Evolutionary conservation across 2,329 filamentous ascomycete species (phyloP).

Genomic region (Diaporthe australafricana): DNA sequence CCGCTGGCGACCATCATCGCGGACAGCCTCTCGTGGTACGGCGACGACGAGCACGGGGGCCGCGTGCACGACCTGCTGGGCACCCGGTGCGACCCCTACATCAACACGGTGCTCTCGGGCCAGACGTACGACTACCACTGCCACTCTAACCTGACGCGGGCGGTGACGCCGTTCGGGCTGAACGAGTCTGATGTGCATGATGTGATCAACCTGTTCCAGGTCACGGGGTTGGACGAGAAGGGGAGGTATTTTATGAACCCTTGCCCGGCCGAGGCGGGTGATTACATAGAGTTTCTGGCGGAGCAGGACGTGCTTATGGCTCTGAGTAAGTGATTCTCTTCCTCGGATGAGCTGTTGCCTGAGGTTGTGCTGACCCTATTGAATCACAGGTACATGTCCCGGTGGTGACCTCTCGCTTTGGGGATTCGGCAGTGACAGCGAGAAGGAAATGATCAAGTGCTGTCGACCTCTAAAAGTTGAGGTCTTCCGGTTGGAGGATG

Average conservation of each 20-base stretch:
- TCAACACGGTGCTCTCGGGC: slow-evolving; percentile 79
- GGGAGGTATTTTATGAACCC: slow-evolving; percentile 83
- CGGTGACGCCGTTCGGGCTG: slow-evolving; percentile 75
- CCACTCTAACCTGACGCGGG: slow-evolving; percentile 83
- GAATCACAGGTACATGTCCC: slow-evolving; percentile 72
- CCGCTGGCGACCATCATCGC: slow-evolving; percentile 77
- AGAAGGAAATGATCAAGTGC: slow-evolving; percentile 75
- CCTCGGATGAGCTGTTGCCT: neutral
- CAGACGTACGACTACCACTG: slow-evolving; percentile 84
- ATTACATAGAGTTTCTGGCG: slow-evolving; percentile 81
- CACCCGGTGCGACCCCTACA: slow-evolving; percentile 87
- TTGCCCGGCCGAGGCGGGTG: slow-evolving; percentile 64
- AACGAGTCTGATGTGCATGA: slow-evolving; percentile 83
- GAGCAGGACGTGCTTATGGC: slow-evolving; percentile 79
- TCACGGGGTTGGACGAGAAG: slow-evolving; percentile 78
- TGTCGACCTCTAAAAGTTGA: slow-evolving; percentile 81
- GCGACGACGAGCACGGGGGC: slow-evolving; percentile 71
- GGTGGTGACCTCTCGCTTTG: slow-evolving; percentile 85
- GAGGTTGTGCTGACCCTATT: slow-evolving; percentile 49
- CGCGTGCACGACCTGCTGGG: slow-evolving; percentile 83
- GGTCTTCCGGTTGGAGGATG: slow-evolving; percentile 73
- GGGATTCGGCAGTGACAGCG: slow-evolving; percentile 79
- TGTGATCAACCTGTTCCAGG: slow-evolving; percentile 88
- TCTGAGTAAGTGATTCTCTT: slow-evolving; percentile 52
- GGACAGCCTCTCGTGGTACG: slow-evolving; percentile 75